These are phyloP conservation scores for Epithele typhae DNA, from an alignment of 768 basidiomycete genomes.

Conservation along the genomic window DNA sequence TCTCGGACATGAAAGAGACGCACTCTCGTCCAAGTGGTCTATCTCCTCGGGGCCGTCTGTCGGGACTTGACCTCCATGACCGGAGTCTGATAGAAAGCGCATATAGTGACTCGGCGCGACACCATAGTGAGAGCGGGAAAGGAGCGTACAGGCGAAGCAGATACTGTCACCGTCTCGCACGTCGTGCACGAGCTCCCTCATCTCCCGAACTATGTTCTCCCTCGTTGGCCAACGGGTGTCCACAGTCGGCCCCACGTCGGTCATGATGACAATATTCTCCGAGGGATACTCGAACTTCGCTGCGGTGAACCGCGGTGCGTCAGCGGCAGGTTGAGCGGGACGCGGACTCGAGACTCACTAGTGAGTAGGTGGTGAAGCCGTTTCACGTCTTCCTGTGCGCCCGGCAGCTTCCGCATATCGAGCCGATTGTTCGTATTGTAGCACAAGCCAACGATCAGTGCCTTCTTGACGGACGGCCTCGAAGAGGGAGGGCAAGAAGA, in stretches of 20 bases:
- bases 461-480: not conserved
- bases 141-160: not conserved
- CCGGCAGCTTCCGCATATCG: conserved; percentile 18
- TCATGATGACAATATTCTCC: not conserved
- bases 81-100: not conserved
- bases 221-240: not conserved
- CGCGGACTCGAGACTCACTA: conserved; percentile 22
- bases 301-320: conserved; percentile 9
- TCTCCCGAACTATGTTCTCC: not conserved
- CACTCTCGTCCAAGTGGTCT: not conserved
- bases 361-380: conserved; percentile 32
- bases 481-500: too few relatives aligned
- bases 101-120: not conserved
- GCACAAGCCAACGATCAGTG: conserved; percentile 3
- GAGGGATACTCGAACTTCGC: conserved; percentile 22
- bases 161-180: not conserved
- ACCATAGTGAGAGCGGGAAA: not conserved
- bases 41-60: not conserved
- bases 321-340: too few relatives aligned
- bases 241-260: not conserved
- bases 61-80: not conserved
- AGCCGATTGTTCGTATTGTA: conserved; percentile 3
- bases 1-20: not conserved
- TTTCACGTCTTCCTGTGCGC: conserved; percentile 35
- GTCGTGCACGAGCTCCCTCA: not conserved